A percentile compares a stretch with the other conserved stretches of the same genome.
Conservation (phyloP, 2,329 filamentous ascomycete genomes). For the Clonostachys rhizophaga region DNA sequence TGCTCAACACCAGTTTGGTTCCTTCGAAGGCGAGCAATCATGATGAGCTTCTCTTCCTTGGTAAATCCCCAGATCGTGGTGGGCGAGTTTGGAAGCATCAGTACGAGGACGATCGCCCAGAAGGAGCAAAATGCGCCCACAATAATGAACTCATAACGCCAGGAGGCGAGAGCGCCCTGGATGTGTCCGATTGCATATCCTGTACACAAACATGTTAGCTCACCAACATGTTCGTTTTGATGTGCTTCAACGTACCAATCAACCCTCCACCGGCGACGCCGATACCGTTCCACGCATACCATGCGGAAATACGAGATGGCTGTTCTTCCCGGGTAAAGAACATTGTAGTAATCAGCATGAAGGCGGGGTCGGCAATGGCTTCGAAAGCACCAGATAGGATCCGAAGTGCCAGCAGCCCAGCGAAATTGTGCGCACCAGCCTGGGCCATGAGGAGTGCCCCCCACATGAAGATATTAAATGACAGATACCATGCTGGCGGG, state of each 20-base stretch:
- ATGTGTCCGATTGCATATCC: constrained; percentile 58
- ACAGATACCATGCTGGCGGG: constrained; percentile 27
- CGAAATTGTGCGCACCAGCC: constrained; percentile 51
- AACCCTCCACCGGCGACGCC: constrained; percentile 53
- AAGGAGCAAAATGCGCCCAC: constrained; percentile 50
- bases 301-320: constrained; percentile 53
- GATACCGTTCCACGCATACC: constrained; percentile 55
- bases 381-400: constrained; percentile 62
- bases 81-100: constrained; percentile 53
- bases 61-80: constrained; percentile 47
- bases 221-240: background rate
- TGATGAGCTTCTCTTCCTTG: constrained; percentile 44
- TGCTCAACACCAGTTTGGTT: constrained; percentile 59
- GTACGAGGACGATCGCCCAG: constrained; percentile 55
- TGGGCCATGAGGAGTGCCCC: constrained; percentile 40
- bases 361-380: constrained; percentile 39
- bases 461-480: constrained; percentile 51
- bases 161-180: constrained; percentile 48
- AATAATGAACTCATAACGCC: constrained; percentile 68
- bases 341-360: constrained; percentile 63
- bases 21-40: constrained; percentile 46
- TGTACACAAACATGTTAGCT: constrained; percentile 4
- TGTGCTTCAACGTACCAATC: constrained; percentile 12
- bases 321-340: constrained; percentile 61
- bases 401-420: constrained; percentile 46